A percentile compares a stretch with the other conserved stretches of the same genome.
Conservation (phyloP, 2,329 filamentous ascomycete species). For the Ceratocystis diversiconidia region DNA sequence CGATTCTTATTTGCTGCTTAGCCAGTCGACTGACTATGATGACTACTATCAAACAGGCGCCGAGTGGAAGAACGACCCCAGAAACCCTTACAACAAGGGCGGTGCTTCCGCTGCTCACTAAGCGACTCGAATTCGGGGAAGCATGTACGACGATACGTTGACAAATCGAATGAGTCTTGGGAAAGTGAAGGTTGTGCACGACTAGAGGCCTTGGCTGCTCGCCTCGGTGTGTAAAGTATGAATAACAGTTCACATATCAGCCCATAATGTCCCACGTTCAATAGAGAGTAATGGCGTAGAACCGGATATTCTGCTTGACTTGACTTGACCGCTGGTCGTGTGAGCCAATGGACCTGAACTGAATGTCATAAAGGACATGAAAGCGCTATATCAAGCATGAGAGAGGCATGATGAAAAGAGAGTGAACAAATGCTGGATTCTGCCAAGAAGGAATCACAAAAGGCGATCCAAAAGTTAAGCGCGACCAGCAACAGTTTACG, state of each 20-base stretch:
- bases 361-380: not conserved
- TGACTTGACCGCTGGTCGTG: not conserved
- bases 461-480: not conserved
- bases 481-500: no score
- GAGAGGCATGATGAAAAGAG: not conserved
- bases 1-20: not conserved
- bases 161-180: slow-evolving; percentile 7
- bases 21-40: not conserved
- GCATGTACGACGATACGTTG: slow-evolving; percentile 1
- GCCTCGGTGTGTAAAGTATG: slow-evolving; percentile 12
- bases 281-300: not conserved
- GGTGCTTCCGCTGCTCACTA: slow-evolving; percentile 31
- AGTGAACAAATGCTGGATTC: not conserved
- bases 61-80: slow-evolving; percentile 93
- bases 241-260: slow-evolving; percentile 6
- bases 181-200: not conserved
- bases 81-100: slow-evolving; percentile 54
- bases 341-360: not conserved
- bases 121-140: slow-evolving; percentile 12
- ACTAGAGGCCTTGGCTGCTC: not conserved
- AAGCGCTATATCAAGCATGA: not conserved
- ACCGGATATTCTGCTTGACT: not conserved
- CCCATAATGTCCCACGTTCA: not conserved
- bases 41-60: slow-evolving; percentile 46
- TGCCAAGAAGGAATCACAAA: not conserved